Base-by-base conservation (phyloP, 2,329 filamentous ascomycete genomes). In the Aspergillus unguis region DNA sequence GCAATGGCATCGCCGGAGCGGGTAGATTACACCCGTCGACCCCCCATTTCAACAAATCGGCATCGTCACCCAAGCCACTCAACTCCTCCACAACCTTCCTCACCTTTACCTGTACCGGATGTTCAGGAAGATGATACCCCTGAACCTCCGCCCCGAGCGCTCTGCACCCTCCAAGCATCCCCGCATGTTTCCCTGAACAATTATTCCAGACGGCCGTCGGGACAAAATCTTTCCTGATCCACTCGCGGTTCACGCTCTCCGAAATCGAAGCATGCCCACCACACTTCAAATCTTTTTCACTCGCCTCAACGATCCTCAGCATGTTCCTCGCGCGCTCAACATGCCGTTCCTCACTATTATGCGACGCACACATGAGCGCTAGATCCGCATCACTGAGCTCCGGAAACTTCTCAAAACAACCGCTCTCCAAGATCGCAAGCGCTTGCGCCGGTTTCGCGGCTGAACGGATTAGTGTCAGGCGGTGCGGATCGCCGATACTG, bases 101-200 rank as follows among this genome's bases (percentile, higher is more conserved):
- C 32, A 33, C 72, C 6, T 63, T 61, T 7, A 54, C 17, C 52
- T 79, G 77, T 23, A 78, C 64, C 0, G 72, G 71, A 52, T 76
- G 69, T 0, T 55, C 54, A 0, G 65, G 54, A 0, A 66, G 52
- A 43, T 78, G 73, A 54, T 77, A 77, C 37, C 59, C 62, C 0
- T 25, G 50, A 3, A 69, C 49, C 2, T 59, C 54, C 0, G 62
- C 69, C 0, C 67, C 71, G 0, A 79, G 46, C 0, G 70, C 68
- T 28, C 62, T 66, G 0, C 75, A 66, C 1, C 71, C 77, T 1
- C 71, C 75, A 25, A 79, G 58, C 75, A 79, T 79, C 1, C 72
- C 76, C 3, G 65, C 72, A 56, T 80, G 76, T 37, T 80, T 80
- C 1, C 76, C 77, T 0, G 76, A 78, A 54, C 76, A 80, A 52